Conservation (phyloP, 768 basidiomycete genomes). For the Kwoniella dejecticola region DNA sequence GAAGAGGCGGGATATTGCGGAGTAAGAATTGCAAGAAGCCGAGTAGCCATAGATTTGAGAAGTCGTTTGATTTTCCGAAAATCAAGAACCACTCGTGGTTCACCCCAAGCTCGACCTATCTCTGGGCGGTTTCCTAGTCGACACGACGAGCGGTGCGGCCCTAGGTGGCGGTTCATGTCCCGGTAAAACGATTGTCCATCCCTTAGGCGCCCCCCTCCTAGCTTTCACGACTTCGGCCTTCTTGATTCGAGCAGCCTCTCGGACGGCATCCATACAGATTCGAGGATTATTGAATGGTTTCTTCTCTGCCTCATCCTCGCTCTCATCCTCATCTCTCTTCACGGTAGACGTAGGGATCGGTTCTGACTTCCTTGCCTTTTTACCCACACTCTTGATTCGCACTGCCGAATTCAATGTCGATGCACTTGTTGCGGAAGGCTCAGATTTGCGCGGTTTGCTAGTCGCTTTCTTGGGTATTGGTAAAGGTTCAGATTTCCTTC, state of each 20-base stretch:
- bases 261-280: constrained; percentile 3
- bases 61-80: no score
- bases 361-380: constrained; percentile 13
- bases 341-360: neutral
- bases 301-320: neutral
- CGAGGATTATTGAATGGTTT: neutral
- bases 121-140: constrained; percentile 12
- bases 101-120: constrained; percentile 15
- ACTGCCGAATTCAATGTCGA: neutral
- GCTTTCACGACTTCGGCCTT: constrained; percentile 12
- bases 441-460: neutral
- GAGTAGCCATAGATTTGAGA: no score
- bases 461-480: neutral
- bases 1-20: no score
- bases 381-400: neutral
- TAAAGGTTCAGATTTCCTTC: neutral
- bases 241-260: constrained; percentile 9
- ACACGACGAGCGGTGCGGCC: neutral
- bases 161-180: neutral
- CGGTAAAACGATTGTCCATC: constrained; percentile 14
- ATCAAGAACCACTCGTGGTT: no score
- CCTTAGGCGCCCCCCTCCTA: constrained; percentile 20
- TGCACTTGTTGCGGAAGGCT: neutral
- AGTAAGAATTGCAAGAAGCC: no score
- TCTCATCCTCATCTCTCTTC: neutral